These are phyloP conservation scores for Fraxinus velutina DNA, from an alignment of 305 asterid species.

Conservation along the genomic window DNA sequence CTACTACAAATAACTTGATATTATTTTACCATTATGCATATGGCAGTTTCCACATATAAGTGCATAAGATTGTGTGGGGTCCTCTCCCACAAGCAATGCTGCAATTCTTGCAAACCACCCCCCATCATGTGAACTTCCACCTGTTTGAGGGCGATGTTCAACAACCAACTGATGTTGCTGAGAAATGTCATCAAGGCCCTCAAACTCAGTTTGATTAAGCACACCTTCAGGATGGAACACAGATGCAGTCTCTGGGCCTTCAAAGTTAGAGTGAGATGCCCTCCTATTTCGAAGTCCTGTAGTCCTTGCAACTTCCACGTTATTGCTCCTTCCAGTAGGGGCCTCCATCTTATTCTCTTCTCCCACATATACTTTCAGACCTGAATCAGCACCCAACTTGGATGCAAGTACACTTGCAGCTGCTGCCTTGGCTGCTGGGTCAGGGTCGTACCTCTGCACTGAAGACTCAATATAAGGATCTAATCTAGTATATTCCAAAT, in stretches of 20 bases:
- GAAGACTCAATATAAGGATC: conserved; percentile 36
- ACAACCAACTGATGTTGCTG: conserved; percentile 59
- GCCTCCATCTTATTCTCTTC: conserved; percentile 43
- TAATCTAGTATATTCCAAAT: background rate
- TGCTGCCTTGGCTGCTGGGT: conserved; percentile 52
- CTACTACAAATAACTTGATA: background rate
- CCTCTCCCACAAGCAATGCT: conserved; percentile 12
- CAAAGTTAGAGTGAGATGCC: conserved; percentile 34
- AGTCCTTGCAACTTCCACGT: conserved; percentile 48
- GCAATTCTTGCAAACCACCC: conserved; percentile 54
- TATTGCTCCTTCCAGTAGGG: conserved; percentile 60
- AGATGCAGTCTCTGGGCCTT: conserved; percentile 17
- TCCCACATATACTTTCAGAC: conserved; percentile 55
- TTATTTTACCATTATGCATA: conserved; percentile 40
- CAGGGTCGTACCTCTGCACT: conserved; percentile 65
- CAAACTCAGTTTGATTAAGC: conserved; percentile 30
- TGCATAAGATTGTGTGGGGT: conserved; percentile 68
- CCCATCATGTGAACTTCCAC: conserved; percentile 47
- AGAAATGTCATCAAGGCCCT: conserved; percentile 32
- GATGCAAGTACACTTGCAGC: conserved; percentile 84
- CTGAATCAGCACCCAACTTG: conserved; percentile 83
- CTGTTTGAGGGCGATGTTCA: conserved; percentile 59
- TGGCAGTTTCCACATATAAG: conserved; percentile 89
- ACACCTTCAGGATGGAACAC: conserved; percentile 33
- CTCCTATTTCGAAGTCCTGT: conserved; percentile 71